Conservation (phyloP, 164 flowering plant species). For the Stephania japonica region DNA sequence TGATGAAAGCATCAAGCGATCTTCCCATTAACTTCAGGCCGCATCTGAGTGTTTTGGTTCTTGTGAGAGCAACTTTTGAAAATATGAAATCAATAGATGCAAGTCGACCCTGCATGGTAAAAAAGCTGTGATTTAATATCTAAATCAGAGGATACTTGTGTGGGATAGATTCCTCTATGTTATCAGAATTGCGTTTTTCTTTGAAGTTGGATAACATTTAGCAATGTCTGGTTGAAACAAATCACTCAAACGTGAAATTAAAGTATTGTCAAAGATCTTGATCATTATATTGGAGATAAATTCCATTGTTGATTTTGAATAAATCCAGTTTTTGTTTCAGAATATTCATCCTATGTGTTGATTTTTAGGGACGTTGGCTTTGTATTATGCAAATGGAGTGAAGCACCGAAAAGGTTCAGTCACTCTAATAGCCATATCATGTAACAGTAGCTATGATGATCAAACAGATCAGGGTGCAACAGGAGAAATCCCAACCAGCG, state of each 20-base stretch:
- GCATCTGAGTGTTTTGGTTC: background rate
- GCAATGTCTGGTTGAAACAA: background rate
- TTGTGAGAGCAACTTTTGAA: background rate
- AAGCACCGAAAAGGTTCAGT: background rate
- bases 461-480: background rate
- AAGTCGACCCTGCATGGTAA: background rate
- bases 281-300: too few relatives aligned
- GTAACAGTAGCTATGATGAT: background rate
- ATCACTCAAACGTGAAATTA: background rate
- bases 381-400: background rate
- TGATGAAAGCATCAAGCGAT: constrained; percentile 52
- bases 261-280: background rate
- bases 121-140: background rate
- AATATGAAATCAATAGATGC: background rate
- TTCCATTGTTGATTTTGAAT: background rate
- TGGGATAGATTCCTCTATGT: background rate
- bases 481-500: background rate
- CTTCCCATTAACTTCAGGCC: constrained; percentile 11
- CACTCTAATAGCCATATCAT: background rate
- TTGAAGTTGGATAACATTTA: background rate
- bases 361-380: background rate
- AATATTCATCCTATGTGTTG: background rate
- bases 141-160: background rate
- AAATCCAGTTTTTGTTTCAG: background rate
- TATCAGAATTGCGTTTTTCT: background rate